Evolutionary conservation across 1,284 basidiomycete genomes (phyloP).

Genomic region (Marasmius oreades): DNA sequence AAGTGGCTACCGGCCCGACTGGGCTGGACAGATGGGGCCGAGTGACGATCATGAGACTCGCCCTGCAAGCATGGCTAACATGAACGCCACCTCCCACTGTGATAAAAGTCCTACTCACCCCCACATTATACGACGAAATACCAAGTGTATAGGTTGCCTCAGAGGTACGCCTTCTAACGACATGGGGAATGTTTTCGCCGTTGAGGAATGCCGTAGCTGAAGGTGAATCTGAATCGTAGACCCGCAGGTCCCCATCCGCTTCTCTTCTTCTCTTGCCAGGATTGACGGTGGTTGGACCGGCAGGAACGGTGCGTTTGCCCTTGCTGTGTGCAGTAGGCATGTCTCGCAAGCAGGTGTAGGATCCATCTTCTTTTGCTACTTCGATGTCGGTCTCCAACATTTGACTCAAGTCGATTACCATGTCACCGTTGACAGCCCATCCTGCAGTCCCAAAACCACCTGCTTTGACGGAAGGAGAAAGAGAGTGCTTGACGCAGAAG

Average conservation of each 20-base stretch:
- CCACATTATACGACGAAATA: neutral
- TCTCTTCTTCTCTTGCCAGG: slow-evolving; percentile 54
- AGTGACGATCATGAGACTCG: no score
- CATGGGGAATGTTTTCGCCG: slow-evolving; percentile 37
- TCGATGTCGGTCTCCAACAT: slow-evolving; percentile 68
- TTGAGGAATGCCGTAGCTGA: slow-evolving; percentile 54
- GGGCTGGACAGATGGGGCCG: neutral
- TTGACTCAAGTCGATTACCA: slow-evolving; percentile 75
- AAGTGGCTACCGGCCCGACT: neutral
- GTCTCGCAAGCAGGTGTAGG: slow-evolving; percentile 56
- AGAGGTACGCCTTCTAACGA: slow-evolving; percentile 38
- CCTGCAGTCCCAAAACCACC: slow-evolving; percentile 89
- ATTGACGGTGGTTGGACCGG: slow-evolving; percentile 15
- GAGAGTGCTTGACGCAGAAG: slow-evolving; percentile 64
- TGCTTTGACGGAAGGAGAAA: slow-evolving; percentile 83
- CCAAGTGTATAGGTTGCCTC: neutral
- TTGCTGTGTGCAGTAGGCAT: slow-evolving; percentile 48
- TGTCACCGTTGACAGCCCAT: slow-evolving; percentile 81
- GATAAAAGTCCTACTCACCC: neutral
- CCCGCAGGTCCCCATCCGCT: slow-evolving; percentile 47
- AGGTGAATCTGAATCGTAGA: slow-evolving; percentile 51
- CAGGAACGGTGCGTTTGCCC: slow-evolving; percentile 39
- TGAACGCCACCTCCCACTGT: neutral
- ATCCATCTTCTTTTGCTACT: slow-evolving; percentile 46
- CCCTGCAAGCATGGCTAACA: neutral